phyloP scores from a whole-genome alignment of 371 early-diverging fungal species.

The Haplosporangium sp. region DNA sequence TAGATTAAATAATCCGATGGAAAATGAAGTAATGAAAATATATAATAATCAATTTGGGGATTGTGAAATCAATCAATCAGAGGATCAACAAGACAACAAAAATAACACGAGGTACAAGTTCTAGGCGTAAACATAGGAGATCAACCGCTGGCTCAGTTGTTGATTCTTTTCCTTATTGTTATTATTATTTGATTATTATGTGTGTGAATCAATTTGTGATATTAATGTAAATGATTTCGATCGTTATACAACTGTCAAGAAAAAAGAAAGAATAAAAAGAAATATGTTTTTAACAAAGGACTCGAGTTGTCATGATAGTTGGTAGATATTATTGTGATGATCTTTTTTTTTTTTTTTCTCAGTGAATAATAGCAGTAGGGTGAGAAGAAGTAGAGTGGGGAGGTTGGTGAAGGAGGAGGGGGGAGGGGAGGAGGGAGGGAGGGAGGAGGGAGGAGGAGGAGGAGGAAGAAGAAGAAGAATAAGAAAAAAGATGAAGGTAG shows the following conservation, averaged over 20 bases:
- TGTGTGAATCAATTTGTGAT: not conserved
- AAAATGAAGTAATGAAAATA: not conserved
- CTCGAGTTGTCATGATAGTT: too few species aligned
- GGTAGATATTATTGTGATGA: too few species aligned
- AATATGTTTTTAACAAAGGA: too few species aligned
- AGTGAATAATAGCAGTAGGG: too few species aligned
- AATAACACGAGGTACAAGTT: not conserved
- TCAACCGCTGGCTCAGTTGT: too few species aligned
- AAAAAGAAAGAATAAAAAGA: too few species aligned
- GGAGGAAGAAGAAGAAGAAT: too few species aligned
- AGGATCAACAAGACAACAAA: not conserved
- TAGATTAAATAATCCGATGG: not conserved
- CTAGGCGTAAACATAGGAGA: not conserved
- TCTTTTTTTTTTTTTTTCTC: too few species aligned
- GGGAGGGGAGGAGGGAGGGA: not conserved
- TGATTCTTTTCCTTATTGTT: too few species aligned
- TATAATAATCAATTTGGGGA: not conserved
- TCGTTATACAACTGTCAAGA: too few species aligned
- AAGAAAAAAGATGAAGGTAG: not conserved
- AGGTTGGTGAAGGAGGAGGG: not conserved
- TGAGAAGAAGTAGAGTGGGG: not conserved
- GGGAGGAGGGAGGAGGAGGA: not conserved
- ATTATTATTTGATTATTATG: not conserved
- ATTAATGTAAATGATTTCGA: too few species aligned
- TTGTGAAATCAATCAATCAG: not conserved